Base-by-base conservation (phyloP, 306 rosid genomes). In the Quercus mongolica region DNA sequence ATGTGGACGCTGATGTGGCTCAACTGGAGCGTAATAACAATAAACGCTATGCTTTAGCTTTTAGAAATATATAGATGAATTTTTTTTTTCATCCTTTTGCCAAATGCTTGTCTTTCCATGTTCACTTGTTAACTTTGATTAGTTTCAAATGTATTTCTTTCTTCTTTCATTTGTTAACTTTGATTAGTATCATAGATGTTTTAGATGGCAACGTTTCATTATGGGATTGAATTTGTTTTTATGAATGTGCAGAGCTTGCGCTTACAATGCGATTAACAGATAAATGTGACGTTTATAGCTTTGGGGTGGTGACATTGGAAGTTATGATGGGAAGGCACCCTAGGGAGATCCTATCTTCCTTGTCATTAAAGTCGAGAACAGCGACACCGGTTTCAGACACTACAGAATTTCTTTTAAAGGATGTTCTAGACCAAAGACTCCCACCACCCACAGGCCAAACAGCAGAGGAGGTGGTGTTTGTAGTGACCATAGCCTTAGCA, bases 241-340 rank as follows among this genome's bases (percentile, higher is more conserved):
- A 18, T 31, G 6, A n/a, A 65, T 17, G 21, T 79, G 87, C 84
- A 91, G 95, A 91, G 81, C 84, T 91, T 64, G 92, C 97, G 41
- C 90, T 82, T 38, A 88, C 91, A 0, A 88, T 86, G 94, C 71
- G 76, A n/a, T 86, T 88, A 4, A 92, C 89, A 0, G 87, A 90
- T 12, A 90, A 86, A 79, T 87, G 88, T 41, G 97, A 92, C 13
- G 93, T 90, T 51, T 90, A 90, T 57, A 92, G 97, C 33, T 90
- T 87, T 69, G 97, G 94, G 5, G 92, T 90, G 69, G 90, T 90
- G 62, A 82, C 79, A 19, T 74, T 92, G 19, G 94, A 92, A 81
- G 73, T 87, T 52, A 17, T 90, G 86, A 90, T 90, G 93, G 93
- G 94, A 71, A 88, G 56, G 58, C 97, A 92, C 81, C 94, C 94